Percentiles rank a stretch among this genome's conserved stretches.
Conservation (phyloP, 371 early-diverging fungal genomes). For the Apophysomyces trapeziformis region DNA sequence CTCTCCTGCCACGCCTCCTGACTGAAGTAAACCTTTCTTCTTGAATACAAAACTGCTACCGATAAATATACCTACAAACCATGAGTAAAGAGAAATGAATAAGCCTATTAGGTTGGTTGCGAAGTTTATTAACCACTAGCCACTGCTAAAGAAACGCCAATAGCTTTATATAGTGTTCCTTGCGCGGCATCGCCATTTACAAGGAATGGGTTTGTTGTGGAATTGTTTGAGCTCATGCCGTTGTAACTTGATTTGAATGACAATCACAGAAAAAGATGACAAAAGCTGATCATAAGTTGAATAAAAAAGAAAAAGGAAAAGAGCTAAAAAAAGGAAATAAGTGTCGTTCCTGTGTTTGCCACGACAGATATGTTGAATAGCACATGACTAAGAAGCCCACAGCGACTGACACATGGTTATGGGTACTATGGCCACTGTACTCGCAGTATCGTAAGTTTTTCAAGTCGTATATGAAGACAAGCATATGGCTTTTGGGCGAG, state of each 20-base stretch:
- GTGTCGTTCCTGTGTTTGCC: too few relatives aligned
- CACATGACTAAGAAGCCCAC: too few relatives aligned
- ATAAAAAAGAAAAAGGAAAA: slow-evolving; percentile 1
- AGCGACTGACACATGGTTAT: too few relatives aligned
- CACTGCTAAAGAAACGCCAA: slow-evolving; percentile 86
- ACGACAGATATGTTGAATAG: too few relatives aligned
- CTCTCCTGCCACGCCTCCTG: slow-evolving; percentile 74
- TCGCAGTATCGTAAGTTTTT: too few relatives aligned
- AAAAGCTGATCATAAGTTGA: neutral
- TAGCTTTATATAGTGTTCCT: slow-evolving; percentile 68
- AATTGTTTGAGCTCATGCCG: slow-evolving; percentile 12
- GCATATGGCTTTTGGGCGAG: too few relatives aligned
- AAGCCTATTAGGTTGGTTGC: too few relatives aligned
- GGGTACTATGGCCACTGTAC: too few relatives aligned
- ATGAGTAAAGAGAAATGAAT: neutral
- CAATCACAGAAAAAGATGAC: slow-evolving; percentile 8
- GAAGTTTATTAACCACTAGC: slow-evolving; percentile 50
- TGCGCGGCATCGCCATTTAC: slow-evolving; percentile 26
- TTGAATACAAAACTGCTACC: slow-evolving; percentile 91
- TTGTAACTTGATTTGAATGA: neutral
- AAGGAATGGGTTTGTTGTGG: slow-evolving; percentile 28
- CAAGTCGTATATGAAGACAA: too few relatives aligned
- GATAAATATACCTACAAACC: slow-evolving; percentile 75
- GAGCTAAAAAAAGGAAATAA: too few relatives aligned
- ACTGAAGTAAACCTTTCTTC: slow-evolving; percentile 87